phyloP scores from a whole-genome alignment of 1,139 yeast species.

The Diutina mesorugosa region DNA sequence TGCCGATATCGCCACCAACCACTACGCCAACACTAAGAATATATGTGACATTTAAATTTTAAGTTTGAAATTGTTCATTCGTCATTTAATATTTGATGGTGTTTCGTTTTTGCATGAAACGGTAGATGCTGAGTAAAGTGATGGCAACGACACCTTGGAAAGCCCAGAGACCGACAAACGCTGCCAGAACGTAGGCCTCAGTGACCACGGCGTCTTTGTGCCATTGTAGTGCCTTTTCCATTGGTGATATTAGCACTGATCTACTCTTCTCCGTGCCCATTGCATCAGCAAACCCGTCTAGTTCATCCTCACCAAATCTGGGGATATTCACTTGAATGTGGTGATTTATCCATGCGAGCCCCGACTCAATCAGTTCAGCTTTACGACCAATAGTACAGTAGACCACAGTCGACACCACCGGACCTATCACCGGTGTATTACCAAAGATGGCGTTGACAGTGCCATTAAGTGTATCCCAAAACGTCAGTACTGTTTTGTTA shows the following conservation, averaged over 20 bases:
- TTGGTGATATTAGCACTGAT: not conserved
- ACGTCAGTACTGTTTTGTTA: not conserved
- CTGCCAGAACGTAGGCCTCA: conserved; percentile 34
- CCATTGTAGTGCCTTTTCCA: not conserved
- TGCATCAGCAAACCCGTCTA: conserved; percentile 13
- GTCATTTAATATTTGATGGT: not conserved
- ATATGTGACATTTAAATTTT: too few species aligned
- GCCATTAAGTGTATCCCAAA: conserved; percentile 11
- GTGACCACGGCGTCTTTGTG: conserved; percentile 3
- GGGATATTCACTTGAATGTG: conserved; percentile 55
- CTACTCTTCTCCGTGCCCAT: not conserved
- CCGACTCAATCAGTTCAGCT: conserved; percentile 48
- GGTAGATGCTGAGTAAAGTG: not conserved
- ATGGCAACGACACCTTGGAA: conserved; percentile 29
- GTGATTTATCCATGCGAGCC: conserved; percentile 67
- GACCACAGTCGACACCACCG: conserved; percentile 48
- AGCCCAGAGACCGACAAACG: conserved; percentile 34
- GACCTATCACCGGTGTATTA: conserved; percentile 50
- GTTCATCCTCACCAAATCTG: conserved; percentile 10
- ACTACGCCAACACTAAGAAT: not conserved
- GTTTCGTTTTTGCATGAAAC: not conserved
- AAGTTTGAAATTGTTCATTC: not conserved
- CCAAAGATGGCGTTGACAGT: conserved; percentile 38
- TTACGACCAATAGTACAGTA: conserved; percentile 74
- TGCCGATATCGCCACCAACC: not conserved